Conservation (phyloP, 139 green algal genomes). For the Pseudopediastrum boryanum region DNA sequence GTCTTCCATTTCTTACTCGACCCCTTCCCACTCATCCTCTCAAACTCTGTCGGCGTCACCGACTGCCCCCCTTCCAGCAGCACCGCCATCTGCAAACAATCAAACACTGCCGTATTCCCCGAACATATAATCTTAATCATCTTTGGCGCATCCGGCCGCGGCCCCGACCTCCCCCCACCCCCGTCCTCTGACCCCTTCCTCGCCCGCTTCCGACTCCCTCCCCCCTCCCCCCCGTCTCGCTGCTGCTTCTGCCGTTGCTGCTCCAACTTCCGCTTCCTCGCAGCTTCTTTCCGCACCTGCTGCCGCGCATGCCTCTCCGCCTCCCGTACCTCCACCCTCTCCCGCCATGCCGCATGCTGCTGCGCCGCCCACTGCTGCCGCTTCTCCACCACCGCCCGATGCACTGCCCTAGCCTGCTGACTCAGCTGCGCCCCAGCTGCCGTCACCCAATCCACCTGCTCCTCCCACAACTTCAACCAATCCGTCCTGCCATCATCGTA, state of each 20-base stretch:
- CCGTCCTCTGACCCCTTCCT: no score
- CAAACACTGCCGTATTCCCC: slow-evolving; percentile 53
- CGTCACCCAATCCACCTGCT: slow-evolving; percentile 39
- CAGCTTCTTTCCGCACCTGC: background rate
- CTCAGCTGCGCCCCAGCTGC: slow-evolving; percentile 1
- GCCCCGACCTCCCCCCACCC: no score
- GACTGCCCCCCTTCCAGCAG: slow-evolving; percentile 40
- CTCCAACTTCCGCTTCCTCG: background rate
- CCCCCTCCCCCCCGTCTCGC: no score
- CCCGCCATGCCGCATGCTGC: slow-evolving; percentile 7
- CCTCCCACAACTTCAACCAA: slow-evolving; percentile 44
- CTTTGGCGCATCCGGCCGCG: slow-evolving; percentile 36
- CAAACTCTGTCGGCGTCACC: slow-evolving; percentile 84
- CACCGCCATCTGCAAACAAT: slow-evolving; percentile 35
- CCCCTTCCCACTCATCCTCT: slow-evolving; percentile 74
- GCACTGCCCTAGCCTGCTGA: slow-evolving; percentile 8
- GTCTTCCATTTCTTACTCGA: slow-evolving; percentile 90
- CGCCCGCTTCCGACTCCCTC: background rate
- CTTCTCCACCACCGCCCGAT: background rate
- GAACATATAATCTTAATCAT: slow-evolving; percentile 72
- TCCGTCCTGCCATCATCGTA: slow-evolving; percentile 71
- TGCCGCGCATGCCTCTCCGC: background rate
- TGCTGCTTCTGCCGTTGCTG: slow-evolving; percentile 13
- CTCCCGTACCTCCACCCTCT: background rate
- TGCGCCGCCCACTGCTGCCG: slow-evolving; percentile 15